phyloP scores from a whole-genome alignment of 495 filamentous ascomycete species.

The Trichoderma asperelloides region DNA sequence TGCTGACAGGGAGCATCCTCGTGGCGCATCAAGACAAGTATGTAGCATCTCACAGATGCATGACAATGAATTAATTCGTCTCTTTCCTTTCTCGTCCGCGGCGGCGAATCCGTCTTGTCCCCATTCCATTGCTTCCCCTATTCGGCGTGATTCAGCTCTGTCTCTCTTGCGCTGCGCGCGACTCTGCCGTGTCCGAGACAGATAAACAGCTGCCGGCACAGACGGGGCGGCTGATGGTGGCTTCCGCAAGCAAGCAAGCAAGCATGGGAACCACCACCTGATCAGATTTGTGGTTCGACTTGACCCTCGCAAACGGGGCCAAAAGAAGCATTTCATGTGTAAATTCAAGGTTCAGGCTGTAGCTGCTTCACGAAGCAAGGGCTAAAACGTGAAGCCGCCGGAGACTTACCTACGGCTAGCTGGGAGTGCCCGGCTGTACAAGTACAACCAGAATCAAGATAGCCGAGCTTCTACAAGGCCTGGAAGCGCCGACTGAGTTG shows the following conservation, averaged over 20 bases:
- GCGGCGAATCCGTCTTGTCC: background rate
- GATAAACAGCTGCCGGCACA: background rate
- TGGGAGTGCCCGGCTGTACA: background rate
- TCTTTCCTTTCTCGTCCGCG: background rate
- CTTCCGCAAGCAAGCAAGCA: background rate
- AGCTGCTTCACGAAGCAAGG: background rate
- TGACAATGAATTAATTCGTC: too few species aligned
- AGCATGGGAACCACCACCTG: background rate
- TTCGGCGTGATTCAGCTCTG: background rate
- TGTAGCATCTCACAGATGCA: too few species aligned
- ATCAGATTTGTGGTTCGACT: background rate
- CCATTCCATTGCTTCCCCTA: background rate
- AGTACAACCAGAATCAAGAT: background rate
- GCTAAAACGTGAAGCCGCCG: background rate
- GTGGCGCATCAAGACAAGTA: too few species aligned
- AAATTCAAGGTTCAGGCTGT: background rate
- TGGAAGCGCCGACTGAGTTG: background rate
- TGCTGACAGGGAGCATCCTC: too few species aligned
- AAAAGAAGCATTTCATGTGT: background rate
- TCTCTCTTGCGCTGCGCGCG: background rate
- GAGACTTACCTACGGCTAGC: background rate
- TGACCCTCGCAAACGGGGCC: background rate
- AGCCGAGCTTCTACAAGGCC: background rate
- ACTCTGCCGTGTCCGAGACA: background rate
- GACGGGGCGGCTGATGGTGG: background rate